Evolutionary conservation across 768 basidiomycete species (phyloP), one percentile per base, ranked within the genome.

Genomic region (Xerocomellus amylosporus): DNA sequence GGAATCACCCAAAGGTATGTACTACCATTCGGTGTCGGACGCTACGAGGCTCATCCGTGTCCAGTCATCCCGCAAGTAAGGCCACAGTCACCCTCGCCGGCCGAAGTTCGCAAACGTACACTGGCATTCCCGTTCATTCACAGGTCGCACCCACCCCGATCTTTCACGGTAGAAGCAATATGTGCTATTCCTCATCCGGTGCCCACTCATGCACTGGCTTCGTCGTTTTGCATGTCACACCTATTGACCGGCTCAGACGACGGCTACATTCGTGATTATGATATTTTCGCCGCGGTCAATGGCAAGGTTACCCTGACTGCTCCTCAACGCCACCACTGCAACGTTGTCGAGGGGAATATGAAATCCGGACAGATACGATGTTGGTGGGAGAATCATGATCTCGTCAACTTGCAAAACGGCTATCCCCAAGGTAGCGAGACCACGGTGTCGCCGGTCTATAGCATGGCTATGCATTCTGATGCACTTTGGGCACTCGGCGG

Each of bases 401-500:
- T 64, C 33, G 44, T 55, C 46, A 60, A 39, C 51, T 30, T 51
- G 42, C 67, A 61, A 46, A 47, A 38, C 19, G 64, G 67, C 14
- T 62, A 73, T 54, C 63, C 62, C n/a, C 58, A 67, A 20, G 79
- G 79, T 24, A 82, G 83, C 20, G 85, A 86, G 37, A 61, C 75
- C 20, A 62, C 76, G 20, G 68, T 83, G 42, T 81, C 84, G 20
- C 87, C 96, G 10, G 92, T 97, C 17, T 93, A 94, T 71, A 95
- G 93, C 64, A 77, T 99, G 66, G 84, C 85, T 9, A 86, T 94
- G 77, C 94, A 98, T 51, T 87, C 88, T 4, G 94, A 98, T 70
- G 97, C 91, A 13, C 74, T 99, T 9, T 99, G 94, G 93, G 80
- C 87, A 17, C 76, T 98, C 53, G 86, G 90, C 22, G 97, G 97